phyloP scores from a whole-genome alignment of 2,329 filamentous ascomycete genomes.

The Cladophialophora yegresii region DNA sequence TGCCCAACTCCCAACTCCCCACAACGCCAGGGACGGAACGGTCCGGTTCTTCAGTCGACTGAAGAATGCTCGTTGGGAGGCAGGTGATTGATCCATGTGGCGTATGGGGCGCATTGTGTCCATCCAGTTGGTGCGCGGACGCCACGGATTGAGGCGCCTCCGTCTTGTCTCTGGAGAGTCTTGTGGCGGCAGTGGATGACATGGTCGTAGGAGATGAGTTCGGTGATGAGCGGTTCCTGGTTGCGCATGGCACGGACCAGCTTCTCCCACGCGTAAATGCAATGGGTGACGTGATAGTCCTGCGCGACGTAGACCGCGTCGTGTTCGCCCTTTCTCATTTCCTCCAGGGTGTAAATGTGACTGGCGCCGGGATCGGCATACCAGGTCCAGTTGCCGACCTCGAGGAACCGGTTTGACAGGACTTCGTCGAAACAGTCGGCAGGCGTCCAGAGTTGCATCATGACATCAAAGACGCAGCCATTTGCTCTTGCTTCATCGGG shows the following conservation, averaged over 20 bases:
- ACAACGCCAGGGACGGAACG: neutral
- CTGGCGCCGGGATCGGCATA: constrained; percentile 29
- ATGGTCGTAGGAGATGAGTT: constrained; percentile 37
- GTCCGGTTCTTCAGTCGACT: constrained; percentile 15
- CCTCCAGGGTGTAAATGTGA: constrained; percentile 26
- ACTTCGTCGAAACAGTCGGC: constrained; percentile 32
- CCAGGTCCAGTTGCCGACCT: constrained; percentile 37
- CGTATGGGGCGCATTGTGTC: constrained; percentile 33
- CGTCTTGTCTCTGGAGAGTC: constrained; percentile 34
- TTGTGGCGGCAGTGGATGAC: constrained; percentile 37
- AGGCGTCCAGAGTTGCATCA: constrained; percentile 37
- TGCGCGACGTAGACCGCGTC: constrained; percentile 35
- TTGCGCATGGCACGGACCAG: constrained; percentile 36
- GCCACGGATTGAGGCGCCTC: constrained; percentile 31
- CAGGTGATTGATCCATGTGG: constrained; percentile 34
- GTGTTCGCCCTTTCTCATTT: constrained; percentile 35
- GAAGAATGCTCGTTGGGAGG: constrained; percentile 34
- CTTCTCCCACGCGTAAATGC: constrained; percentile 36
- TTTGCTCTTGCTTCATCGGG: constrained; percentile 31
- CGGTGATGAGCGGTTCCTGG: constrained; percentile 32
- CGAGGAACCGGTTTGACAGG: constrained; percentile 34
- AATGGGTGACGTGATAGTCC: constrained; percentile 36
- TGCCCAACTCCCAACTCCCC: neutral
- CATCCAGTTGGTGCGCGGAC: constrained; percentile 36
- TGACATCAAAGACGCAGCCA: constrained; percentile 37